phyloP scores from a whole-genome alignment of 768 basidiomycete species.

The Rhodotorula taiwanensis region DNA sequence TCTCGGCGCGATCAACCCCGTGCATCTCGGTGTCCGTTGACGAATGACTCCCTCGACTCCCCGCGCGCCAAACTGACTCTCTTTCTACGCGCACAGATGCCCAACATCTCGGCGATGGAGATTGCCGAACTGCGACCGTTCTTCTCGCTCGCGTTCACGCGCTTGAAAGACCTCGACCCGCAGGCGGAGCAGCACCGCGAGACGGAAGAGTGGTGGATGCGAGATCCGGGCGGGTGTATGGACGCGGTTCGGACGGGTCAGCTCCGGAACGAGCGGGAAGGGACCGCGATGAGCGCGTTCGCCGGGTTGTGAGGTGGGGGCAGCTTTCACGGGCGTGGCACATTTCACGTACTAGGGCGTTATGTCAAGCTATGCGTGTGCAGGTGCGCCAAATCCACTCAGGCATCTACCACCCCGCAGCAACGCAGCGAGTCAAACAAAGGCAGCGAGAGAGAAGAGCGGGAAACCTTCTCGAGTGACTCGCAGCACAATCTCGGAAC shows the following conservation, averaged over 20 bases:
- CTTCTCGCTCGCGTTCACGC: constrained; percentile 65
- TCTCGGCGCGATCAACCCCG: constrained; percentile 69
- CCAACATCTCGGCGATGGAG: constrained; percentile 80
- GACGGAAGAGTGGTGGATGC: constrained; percentile 17
- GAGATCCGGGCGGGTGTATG: constrained; percentile 8
- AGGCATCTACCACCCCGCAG: no score
- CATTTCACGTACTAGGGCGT: no score
- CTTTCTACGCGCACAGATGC: constrained; percentile 57
- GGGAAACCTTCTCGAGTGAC: no score
- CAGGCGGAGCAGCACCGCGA: constrained; percentile 4
- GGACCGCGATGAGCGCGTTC: constrained; percentile 6
- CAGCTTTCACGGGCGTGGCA: no score
- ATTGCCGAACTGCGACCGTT: constrained; percentile 89
- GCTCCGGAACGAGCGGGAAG: not conserved
- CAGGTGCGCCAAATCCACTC: no score
- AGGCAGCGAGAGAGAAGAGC: no score
- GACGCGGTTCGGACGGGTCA: not conserved
- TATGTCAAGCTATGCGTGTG: no score
- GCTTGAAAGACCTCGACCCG: constrained; percentile 34
- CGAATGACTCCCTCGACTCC: not conserved
- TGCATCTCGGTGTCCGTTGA: constrained; percentile 67
- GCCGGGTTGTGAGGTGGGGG: not conserved
- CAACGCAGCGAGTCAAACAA: no score
- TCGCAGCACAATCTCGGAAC: no score
- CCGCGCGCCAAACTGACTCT: not conserved